Base-by-base conservation (phyloP, 2,329 filamentous ascomycete genomes). In the Pyrenophora tritici-repentis region DNA sequence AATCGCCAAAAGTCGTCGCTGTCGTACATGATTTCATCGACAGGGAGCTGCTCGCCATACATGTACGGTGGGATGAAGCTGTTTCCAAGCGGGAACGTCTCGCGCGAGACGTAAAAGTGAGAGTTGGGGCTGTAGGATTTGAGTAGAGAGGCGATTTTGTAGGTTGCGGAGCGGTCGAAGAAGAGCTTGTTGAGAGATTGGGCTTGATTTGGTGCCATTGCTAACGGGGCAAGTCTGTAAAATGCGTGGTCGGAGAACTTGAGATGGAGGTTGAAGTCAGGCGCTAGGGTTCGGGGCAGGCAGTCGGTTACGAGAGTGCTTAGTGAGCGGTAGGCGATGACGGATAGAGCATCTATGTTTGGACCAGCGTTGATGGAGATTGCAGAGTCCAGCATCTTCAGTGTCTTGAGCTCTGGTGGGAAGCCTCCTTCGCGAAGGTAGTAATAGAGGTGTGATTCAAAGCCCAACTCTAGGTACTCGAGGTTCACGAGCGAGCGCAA, bases 61-160 rank as follows among this genome's bases (percentile, higher is more conserved):
- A 73, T 70, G 37, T 66, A 73, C 0, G 71, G 71, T 3, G 68
- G 68, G 1, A 73, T 73, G 37, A 58, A 73, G 0, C 55, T 34
- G 0, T 40, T 53, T 0, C 57, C 61, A 3, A 44, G 41, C 0
- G 41, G 45, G 29, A 73, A 73, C 0, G 37, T 50, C 13, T 70
- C 58, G 4, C 56, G 57, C 1, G 63, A 65, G 14, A 72, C 51
- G 7, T 59, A 29, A 8, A 73, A 59, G 7, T 50, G 56, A 2
- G 55, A 40, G 24, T 61, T 61, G 8, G 60, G 57, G 6, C 62
- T 61, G 24, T 42, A 51, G 1, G 37, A 37, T 8, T 63, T 60
- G 7, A 71, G 43, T 6, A 58, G 42, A 1, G 52, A 53, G 2
- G 65, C 63, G 9, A 71, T 61, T 2, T 61, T 59, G 52, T 73